Evolutionary conservation across 345 rosid species (phyloP).

Genomic region (Salix caprea): DNA sequence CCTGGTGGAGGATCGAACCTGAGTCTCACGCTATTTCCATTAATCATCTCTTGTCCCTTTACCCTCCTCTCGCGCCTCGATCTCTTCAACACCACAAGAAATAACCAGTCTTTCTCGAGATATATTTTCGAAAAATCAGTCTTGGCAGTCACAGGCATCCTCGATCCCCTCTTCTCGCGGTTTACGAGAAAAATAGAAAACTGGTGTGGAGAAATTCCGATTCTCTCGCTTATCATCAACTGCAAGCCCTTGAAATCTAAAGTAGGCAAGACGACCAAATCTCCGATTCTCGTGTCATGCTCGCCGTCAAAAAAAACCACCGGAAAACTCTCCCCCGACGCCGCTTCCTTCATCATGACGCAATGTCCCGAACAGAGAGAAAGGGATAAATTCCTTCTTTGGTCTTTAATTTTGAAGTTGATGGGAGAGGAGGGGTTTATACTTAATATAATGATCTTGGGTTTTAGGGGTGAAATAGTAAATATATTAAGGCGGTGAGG

Average conservation of each 20-base stretch:
- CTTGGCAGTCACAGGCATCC: slow-evolving; percentile 30
- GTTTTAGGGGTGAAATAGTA: slow-evolving; percentile 8
- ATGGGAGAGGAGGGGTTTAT: slow-evolving; percentile 8
- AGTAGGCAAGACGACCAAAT: slow-evolving; percentile 23
- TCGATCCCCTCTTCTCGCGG: slow-evolving; percentile 8
- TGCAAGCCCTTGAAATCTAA: slow-evolving; percentile 31
- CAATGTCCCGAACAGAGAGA: not conserved
- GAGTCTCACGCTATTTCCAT: not conserved
- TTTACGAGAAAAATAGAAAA: slow-evolving; percentile 33
- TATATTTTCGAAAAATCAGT: slow-evolving; percentile 33
- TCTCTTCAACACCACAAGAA: slow-evolving; percentile 35
- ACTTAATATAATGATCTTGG: slow-evolving; percentile 14
- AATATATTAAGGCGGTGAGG: slow-evolving; percentile 17
- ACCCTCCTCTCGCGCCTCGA: slow-evolving; percentile 30
- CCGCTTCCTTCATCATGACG: not conserved
- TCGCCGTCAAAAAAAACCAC: slow-evolving; percentile 49
- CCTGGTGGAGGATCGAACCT: slow-evolving; percentile 15
- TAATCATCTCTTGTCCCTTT: not conserved
- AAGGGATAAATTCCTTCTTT: no score
- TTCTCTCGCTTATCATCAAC: slow-evolving; percentile 23
- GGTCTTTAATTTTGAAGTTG: not conserved
- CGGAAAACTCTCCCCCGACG: slow-evolving; percentile 15
- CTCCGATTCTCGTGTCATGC: slow-evolving; percentile 33
- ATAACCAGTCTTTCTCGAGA: slow-evolving; percentile 18
- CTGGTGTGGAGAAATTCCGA: slow-evolving; percentile 44